phyloP scores from a whole-genome alignment of 2,329 filamentous ascomycete genomes.

The Aspergillus melleus region DNA sequence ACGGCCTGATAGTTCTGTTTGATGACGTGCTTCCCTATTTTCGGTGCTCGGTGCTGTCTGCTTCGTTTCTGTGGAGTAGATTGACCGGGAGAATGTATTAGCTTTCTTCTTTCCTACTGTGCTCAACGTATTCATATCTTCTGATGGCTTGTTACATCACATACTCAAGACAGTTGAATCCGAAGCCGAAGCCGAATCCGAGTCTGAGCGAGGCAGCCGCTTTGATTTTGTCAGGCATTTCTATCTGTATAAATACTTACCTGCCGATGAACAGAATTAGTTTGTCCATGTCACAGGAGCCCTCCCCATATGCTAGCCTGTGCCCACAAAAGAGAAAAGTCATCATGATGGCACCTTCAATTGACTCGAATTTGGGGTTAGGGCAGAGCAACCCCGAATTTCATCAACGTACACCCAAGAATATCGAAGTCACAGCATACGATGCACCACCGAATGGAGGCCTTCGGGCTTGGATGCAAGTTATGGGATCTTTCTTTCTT shows the following conservation, averaged over 20 bases:
- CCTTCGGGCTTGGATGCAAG: not conserved
- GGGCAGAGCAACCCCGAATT: not conserved
- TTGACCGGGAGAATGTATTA: not conserved
- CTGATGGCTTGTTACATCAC: not conserved
- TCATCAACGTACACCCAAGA: not conserved
- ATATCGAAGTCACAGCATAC: not conserved
- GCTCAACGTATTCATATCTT: not conserved
- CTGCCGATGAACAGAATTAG: no score
- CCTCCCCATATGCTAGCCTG: not conserved
- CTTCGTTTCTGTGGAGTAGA: not conserved
- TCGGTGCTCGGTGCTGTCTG: not conserved
- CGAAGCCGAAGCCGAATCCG: not conserved
- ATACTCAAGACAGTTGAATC: not conserved
- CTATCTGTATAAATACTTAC: not conserved
- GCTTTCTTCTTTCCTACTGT: not conserved
- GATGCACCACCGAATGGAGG: not conserved
- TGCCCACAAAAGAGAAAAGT: not conserved
- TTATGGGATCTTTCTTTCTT: not conserved
- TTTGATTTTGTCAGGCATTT: not conserved
- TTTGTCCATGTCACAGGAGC: not conserved
- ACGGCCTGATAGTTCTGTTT: not conserved
- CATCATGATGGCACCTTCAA: not conserved
- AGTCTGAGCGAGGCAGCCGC: not conserved
- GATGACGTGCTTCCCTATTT: not conserved
- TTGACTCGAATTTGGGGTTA: not conserved